These are phyloP conservation scores for Sarcomyxa edulis DNA, from an alignment of 768 basidiomycete genomes.

Conservation along the genomic window DNA sequence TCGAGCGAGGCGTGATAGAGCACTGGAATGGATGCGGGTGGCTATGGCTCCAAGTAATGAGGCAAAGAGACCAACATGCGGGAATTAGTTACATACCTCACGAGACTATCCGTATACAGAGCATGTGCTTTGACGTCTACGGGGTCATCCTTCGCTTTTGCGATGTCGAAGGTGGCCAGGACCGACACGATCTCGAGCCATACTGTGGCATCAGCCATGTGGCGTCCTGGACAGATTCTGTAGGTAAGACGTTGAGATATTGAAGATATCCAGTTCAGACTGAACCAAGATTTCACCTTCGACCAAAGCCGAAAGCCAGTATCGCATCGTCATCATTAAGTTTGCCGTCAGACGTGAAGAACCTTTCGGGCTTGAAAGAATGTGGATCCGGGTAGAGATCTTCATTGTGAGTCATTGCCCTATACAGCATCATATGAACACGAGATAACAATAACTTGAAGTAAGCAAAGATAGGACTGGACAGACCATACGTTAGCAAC, in stretches of 20 bases:
- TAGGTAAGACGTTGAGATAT: neutral
- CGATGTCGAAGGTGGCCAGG: conserved; percentile 11
- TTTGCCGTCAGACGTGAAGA: conserved; percentile 16
- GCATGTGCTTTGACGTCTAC: no score
- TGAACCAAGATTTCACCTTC: conserved; percentile 12
- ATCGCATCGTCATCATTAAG: conserved; percentile 9
- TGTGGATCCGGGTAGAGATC: conserved; percentile 32
- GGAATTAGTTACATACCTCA: neutral
- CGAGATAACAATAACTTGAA: conserved; percentile 1
- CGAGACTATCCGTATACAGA: conserved; percentile 53
- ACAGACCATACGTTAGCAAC: conserved; percentile 18
- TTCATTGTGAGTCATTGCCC: conserved; percentile 30
- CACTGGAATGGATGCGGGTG: conserved; percentile 44
- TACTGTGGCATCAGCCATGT: conserved; percentile 35
- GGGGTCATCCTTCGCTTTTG: neutral
- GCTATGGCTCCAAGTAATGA: conserved; percentile 20
- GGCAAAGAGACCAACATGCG: neutral
- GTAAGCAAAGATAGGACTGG: neutral
- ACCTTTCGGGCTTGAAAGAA: conserved; percentile 36
- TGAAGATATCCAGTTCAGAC: neutral
- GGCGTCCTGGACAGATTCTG: conserved; percentile 36
- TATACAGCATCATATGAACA: no score
- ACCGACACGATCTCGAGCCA: conserved; percentile 17
- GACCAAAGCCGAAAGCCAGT: conserved; percentile 20
- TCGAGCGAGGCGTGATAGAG: conserved; percentile 46